phyloP scores from a whole-genome alignment of 2,329 filamentous ascomycete species.

The Monascus ruber region DNA sequence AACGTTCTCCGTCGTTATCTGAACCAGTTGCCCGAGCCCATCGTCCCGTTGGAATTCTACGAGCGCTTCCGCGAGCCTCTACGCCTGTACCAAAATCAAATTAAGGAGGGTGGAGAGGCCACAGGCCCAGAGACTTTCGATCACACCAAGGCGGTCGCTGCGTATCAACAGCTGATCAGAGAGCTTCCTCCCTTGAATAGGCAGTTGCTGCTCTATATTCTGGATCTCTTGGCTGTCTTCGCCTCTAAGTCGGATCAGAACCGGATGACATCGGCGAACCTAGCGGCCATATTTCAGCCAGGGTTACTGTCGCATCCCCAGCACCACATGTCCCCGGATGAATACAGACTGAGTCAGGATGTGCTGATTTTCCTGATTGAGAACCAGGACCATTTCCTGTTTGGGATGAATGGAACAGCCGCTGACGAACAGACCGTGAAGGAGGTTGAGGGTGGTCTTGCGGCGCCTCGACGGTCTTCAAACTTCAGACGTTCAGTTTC shows the following conservation, averaged over 20 bases:
- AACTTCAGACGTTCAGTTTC: slow-evolving; percentile 63
- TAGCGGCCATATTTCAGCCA: slow-evolving; percentile 95
- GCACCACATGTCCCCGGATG: slow-evolving; percentile 89
- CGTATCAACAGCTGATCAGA: slow-evolving; percentile 83
- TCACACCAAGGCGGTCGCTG: slow-evolving; percentile 61
- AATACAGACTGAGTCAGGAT: slow-evolving; percentile 91
- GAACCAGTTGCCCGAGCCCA: slow-evolving; percentile 91
- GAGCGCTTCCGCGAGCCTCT: slow-evolving; percentile 81
- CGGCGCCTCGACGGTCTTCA: slow-evolving; percentile 42
- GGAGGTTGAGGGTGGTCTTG: slow-evolving; percentile 56
- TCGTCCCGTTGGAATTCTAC: slow-evolving; percentile 89
- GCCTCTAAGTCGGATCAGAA: slow-evolving; percentile 94
- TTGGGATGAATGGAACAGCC: slow-evolving; percentile 97
- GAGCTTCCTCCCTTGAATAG: slow-evolving; percentile 86
- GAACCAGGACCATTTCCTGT: slow-evolving; percentile 95
- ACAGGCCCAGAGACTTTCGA: slow-evolving; percentile 58
- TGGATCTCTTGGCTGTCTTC: slow-evolving; percentile 91
- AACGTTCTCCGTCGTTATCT: slow-evolving; percentile 93
- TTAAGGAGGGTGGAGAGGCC: slow-evolving; percentile 57
- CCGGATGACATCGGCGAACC: slow-evolving; percentile 88
- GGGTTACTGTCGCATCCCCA: slow-evolving; percentile 87
- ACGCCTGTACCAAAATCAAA: slow-evolving; percentile 55
- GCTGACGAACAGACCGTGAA: slow-evolving; percentile 70
- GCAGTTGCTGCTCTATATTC: slow-evolving; percentile 86
- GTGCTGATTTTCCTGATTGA: slow-evolving; percentile 97